Evolutionary conservation across 176 grass and related monocot genomes (phyloP), one percentile per base, ranked within the genome.

Genomic region (Raddia distichophylla): DNA sequence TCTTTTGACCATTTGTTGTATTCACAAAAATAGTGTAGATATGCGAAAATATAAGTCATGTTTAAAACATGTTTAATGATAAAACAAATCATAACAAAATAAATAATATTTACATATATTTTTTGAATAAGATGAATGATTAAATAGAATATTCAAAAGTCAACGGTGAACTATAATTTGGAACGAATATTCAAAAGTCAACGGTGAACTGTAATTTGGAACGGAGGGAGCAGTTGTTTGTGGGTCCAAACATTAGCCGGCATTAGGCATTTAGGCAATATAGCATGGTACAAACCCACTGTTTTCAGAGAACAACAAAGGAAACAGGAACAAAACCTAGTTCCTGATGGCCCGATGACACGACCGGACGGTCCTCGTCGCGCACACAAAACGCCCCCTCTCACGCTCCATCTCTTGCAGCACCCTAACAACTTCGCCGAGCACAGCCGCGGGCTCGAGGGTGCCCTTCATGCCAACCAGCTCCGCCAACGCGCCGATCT

Each of bases 401-500:
- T 76, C 49, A 42, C 16, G 1, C 22, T 64, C 61, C 48, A 71
- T 16, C 17, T 76, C 80, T 66, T 82, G 74, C 45, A 87, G 56
- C 60, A 83, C 66, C 58, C 32, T 82, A 6, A 83, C 86, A 35
- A 87, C 86, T 55, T 87, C 86, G 16, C 73, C 15, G 2, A 83
- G 58, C 14, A 83, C 81, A 32, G 52, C 27, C 53, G 60, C 81
- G 0, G 81, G 75, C 7, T 68, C 51, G 10, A 45, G 18, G 22
- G 4, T 9, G 43, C 69, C 75, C 42, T 67, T 10, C 45, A 83
- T 49, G 4, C 81, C 87, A 34, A 84, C 76, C 44, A 89, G 69
- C 74, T 67, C 44, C 12, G 76, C 87, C 81, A 89, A 32, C 32
- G 64, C 81, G 9, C 75, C 69, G 0, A 84, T 84, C 75, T 84